A percentile compares a stretch with the other conserved stretches of the same genome.
Conservation (phyloP, 345 rosid genomes). For the Punica granatum region DNA sequence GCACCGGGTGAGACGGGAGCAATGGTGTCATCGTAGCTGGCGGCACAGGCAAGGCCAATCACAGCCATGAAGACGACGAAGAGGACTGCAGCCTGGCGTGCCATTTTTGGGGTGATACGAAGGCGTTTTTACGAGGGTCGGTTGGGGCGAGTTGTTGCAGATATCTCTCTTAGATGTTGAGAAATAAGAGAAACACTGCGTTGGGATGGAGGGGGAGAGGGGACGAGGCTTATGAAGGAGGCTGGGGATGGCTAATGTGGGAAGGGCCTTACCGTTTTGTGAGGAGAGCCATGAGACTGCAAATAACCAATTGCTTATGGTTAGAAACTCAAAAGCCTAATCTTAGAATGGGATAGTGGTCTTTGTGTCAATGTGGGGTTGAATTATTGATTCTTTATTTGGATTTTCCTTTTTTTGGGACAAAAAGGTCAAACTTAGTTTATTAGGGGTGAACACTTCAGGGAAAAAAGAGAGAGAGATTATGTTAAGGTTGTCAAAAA, state of each 20-base stretch:
- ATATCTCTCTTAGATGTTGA: neutral
- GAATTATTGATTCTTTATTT: neutral
- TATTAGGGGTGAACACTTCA: too few relatives aligned
- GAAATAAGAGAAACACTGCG: conserved; percentile 5
- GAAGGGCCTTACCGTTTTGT: conserved; percentile 3
- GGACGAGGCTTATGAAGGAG: conserved; percentile 6
- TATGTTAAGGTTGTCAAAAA: too few relatives aligned
- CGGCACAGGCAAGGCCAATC: conserved; percentile 9
- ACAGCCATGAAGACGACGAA: conserved; percentile 1
- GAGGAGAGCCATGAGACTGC: conserved; percentile 2
- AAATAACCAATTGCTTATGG: neutral
- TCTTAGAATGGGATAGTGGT: neutral
- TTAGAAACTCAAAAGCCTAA: neutral
- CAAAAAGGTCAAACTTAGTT: neutral
- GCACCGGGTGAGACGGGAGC: neutral
- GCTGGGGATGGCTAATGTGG: neutral
- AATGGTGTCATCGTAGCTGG: neutral
- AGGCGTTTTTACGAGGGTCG: neutral
- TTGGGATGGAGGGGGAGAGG: neutral
- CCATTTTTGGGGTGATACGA: neutral
- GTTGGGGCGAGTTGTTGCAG: conserved; percentile 3
- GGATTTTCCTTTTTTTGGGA: neutral
- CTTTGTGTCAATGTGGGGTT: neutral
- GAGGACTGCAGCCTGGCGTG: conserved; percentile 6
- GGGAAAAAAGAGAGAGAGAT: too few relatives aligned